These are phyloP conservation scores for Limnanthes douglasii DNA, from an alignment of 345 rosid genomes.

Conservation along the genomic window DNA sequence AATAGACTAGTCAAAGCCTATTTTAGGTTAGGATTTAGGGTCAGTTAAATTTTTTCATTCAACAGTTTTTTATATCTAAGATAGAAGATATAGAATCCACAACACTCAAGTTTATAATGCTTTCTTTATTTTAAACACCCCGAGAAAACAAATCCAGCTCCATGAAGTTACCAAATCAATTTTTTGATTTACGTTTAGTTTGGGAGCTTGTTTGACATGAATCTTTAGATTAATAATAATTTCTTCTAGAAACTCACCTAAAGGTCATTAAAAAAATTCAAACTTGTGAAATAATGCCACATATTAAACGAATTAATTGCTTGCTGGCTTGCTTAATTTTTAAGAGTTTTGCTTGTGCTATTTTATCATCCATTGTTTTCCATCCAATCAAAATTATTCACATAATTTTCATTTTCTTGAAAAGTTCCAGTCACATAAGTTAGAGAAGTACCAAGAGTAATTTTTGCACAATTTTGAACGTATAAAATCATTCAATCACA, in stretches of 20 bases:
- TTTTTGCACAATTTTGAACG: conserved; percentile 17
- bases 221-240: conserved; percentile 8
- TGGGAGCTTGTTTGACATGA: conserved; percentile 18
- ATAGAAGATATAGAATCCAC: conserved; percentile 20
- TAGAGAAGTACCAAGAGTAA: conserved; percentile 8
- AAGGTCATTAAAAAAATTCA: conserved; percentile 16
- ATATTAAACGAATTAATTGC: conserved; percentile 38
- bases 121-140: conserved; percentile 13
- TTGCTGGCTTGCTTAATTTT: conserved; percentile 13
- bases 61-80: too few relatives aligned
- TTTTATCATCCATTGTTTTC: conserved; percentile 23
- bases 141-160: conserved; percentile 27
- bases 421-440: conserved; percentile 9
- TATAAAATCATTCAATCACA: conserved; percentile 58
- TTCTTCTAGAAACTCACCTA: conserved; percentile 10
- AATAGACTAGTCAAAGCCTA: too few relatives aligned
- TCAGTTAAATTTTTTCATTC: too few relatives aligned
- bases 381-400: conserved; percentile 10
- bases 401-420: conserved; percentile 4
- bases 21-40: too few relatives aligned
- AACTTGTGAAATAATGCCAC: conserved; percentile 54
- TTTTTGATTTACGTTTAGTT: conserved; percentile 19
- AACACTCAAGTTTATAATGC: conserved; percentile 9
- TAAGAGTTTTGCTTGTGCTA: conserved; percentile 11
- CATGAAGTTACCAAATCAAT: conserved; percentile 18